Evolutionary conservation across 257 asterid species (phyloP).

Genomic region (Solanum boliviense): DNA sequence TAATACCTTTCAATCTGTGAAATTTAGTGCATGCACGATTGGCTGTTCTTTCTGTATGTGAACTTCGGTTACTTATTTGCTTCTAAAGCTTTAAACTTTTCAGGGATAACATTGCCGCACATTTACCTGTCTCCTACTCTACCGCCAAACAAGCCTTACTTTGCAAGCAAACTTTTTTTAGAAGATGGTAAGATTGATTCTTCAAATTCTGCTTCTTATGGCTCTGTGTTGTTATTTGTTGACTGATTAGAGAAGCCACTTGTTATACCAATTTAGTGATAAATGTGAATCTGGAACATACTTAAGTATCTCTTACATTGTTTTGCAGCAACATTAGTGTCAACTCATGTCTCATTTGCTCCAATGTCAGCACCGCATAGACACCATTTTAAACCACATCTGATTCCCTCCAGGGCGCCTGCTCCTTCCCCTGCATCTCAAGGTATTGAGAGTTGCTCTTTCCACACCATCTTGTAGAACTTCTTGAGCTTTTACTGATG

Average conservation of each 20-base stretch:
- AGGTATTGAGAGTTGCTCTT: constrained; percentile 30
- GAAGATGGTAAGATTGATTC: constrained; percentile 37
- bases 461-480: neutral
- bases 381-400: constrained; percentile 23
- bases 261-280: neutral
- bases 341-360: constrained; percentile 26
- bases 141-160: constrained; percentile 28
- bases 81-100: neutral
- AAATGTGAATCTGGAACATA: neutral
- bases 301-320: neutral
- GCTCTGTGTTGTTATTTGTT: neutral
- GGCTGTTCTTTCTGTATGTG: neutral
- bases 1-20: neutral
- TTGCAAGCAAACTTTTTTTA: constrained; percentile 20
- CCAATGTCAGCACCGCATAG: constrained; percentile 25
- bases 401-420: constrained; percentile 33
- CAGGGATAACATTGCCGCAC: constrained; percentile 44
- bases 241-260: neutral
- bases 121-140: constrained; percentile 52
- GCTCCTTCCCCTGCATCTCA: constrained; percentile 45
- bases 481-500: constrained; percentile 13
- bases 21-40: neutral
- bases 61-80: neutral
- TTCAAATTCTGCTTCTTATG: constrained; percentile 1
- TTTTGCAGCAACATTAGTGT: constrained; percentile 35